Conservation (phyloP, 257 asterid genomes). For the Solanum tarijense region DNA sequence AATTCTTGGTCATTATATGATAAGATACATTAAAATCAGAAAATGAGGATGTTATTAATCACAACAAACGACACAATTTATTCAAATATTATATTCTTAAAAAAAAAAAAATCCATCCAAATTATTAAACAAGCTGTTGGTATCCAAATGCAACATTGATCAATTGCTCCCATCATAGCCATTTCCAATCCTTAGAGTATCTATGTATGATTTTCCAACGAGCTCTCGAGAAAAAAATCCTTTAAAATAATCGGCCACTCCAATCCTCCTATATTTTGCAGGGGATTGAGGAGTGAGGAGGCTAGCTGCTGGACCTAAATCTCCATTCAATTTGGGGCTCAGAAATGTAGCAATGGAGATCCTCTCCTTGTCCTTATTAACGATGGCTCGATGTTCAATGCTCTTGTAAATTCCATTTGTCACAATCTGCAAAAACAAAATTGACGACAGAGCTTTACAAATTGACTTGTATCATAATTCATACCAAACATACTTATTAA, state of each 20-base stretch:
- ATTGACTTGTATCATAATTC: too few relatives aligned
- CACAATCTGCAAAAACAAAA: slow-evolving; percentile 15
- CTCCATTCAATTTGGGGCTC: neutral
- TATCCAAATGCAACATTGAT: neutral
- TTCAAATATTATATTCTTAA: too few relatives aligned
- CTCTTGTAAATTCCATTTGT: slow-evolving; percentile 33
- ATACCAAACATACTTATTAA: too few relatives aligned
- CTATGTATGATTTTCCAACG: slow-evolving; percentile 9
- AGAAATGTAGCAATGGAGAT: slow-evolving; percentile 30
- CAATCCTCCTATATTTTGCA: slow-evolving; percentile 16
- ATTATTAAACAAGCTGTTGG: too few relatives aligned
- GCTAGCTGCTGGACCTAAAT: slow-evolving; percentile 26
- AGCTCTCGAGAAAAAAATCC: slow-evolving; percentile 18
- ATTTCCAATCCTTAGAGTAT: too few relatives aligned
- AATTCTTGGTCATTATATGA: too few relatives aligned
- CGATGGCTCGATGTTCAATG: slow-evolving; percentile 35
- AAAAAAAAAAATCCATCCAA: too few relatives aligned
- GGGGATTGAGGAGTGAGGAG: slow-evolving; percentile 20
- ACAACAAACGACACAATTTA: too few relatives aligned
- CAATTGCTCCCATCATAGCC: neutral
- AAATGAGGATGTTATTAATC: too few relatives aligned
- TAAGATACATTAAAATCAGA: too few relatives aligned
- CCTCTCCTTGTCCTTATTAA: slow-evolving; percentile 23
- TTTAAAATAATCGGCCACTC: slow-evolving; percentile 16
- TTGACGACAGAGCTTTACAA: neutral